Evolutionary conservation across 768 basidiomycete genomes (phyloP).

Genomic region (Phaeolepiota aurea): DNA sequence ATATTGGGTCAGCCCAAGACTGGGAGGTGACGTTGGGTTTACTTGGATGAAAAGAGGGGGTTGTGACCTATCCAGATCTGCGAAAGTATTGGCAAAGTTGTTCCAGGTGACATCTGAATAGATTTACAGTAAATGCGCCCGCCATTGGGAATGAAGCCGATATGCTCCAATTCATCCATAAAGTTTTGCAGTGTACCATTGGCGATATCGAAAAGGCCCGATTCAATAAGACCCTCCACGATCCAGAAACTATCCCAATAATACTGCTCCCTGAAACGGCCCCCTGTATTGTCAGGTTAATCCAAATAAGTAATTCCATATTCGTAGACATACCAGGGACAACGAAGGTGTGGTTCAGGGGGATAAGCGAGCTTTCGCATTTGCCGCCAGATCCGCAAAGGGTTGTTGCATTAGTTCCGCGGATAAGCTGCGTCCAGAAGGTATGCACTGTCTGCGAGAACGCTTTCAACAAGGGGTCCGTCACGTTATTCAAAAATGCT

Average conservation of each 20-base stretch:
- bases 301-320: neutral
- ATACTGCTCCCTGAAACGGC: constrained; percentile 81
- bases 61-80: constrained; percentile 86
- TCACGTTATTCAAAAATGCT: constrained; percentile 60
- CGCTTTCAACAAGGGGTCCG: constrained; percentile 58
- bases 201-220: constrained; percentile 62
- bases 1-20: neutral
- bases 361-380: constrained; percentile 84
- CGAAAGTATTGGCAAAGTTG: constrained; percentile 1
- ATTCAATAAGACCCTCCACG: constrained; percentile 76
- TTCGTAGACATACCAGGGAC: constrained; percentile 60
- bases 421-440: constrained; percentile 77
- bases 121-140: constrained; percentile 78
- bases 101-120: constrained; percentile 6
- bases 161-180: constrained; percentile 81
- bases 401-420: constrained; percentile 62
- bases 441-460: constrained; percentile 77
- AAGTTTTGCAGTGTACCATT: constrained; percentile 85
- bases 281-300: constrained; percentile 20
- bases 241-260: constrained; percentile 78
- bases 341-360: constrained; percentile 86
- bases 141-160: constrained; percentile 94
- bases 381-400: constrained; percentile 47
- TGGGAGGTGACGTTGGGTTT: constrained; percentile 8
- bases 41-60: constrained; percentile 85